Evolutionary conservation across 768 basidiomycete genomes (phyloP), one percentile per base, ranked within the genome.

Genomic region (Chalciporus sphaerocephalus): DNA sequence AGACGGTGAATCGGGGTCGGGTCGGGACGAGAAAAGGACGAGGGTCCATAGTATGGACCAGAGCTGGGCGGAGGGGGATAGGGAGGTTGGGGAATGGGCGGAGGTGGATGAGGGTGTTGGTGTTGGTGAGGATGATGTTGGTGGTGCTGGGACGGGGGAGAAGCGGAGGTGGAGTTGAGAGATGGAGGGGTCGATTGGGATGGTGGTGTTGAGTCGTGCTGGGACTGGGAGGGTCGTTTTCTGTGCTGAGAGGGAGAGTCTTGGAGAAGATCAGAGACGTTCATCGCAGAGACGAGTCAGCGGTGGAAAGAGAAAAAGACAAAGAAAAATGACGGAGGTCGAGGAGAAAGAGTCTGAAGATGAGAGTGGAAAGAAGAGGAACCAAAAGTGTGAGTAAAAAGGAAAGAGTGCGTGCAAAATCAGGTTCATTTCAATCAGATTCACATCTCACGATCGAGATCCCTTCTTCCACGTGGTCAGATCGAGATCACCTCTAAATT

Each of bases 261-360:
- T 53, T 85, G 82, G 20, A 87, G 69, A 46, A 87, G 74, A 59
- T 72, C 78, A 18, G 79, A 78, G 54, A 87, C 81, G 66, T 86
- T 83, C 84, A 86, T 86, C 2, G 2, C 40, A 1, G 35, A 3
- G 27, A 13, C 12, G 7, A 21, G 20, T 28, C 21, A 10, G 8
- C 24, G 8, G 12, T 2, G n/a, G 24, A 27, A 12, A 15, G 2
- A 12, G n/a, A 9, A 39, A 33, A 25, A 33, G 13, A 12, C 7
- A 18, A 33, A 16, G 7, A 38, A 34, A 42, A 40, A 22, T 13
- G 25, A 32, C 18, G 36, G 46, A 38, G 30, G 25, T 27, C 15
- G 47, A 46, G 47, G 51, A 46, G 46, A 38, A 35, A 50, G 27
- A 18, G 53, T 25, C 33, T 24, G 47, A 53, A 42, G 58, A 58